phyloP scores from a whole-genome alignment of 1,284 basidiomycete genomes.

The Hemileia vastatrix region DNA sequence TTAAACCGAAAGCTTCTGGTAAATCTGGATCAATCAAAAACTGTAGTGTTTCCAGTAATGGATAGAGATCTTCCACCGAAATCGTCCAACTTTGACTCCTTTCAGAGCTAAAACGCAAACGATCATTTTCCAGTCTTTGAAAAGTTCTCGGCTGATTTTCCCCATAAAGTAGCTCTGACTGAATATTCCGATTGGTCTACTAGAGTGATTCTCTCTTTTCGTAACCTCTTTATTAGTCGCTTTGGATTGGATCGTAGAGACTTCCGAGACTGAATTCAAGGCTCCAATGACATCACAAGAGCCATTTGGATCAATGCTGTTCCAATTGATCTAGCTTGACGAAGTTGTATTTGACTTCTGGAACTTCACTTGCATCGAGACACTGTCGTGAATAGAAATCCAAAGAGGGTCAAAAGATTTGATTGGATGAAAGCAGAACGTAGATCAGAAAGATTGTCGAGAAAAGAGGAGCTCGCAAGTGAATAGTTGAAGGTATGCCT shows the following conservation, averaged over 20 bases:
- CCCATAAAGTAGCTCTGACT: conserved; percentile 87
- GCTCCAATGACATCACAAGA: conserved; percentile 75
- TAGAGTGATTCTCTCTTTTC: conserved; percentile 77
- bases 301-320: conserved; percentile 61
- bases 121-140: conserved; percentile 49
- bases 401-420: neutral
- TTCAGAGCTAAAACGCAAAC: conserved; percentile 80
- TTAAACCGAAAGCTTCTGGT: conserved; percentile 68
- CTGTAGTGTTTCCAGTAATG: conserved; percentile 57
- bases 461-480: too few species aligned
- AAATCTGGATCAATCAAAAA: conserved; percentile 82
- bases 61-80: conserved; percentile 83
- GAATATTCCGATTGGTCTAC: conserved; percentile 75
- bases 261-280: conserved; percentile 63
- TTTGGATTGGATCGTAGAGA: conserved; percentile 64
- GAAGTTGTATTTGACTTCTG: conserved; percentile 75
- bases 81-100: conserved; percentile 86
- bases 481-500: neutral
- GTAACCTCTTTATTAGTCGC: conserved; percentile 62
- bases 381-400: conserved; percentile 48
- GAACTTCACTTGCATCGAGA: conserved; percentile 62
- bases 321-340: conserved; percentile 58
- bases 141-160: conserved; percentile 83
- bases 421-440: conserved; percentile 16
- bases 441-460: too few species aligned